A percentile compares a stretch with the other conserved stretches of the same genome.
phyloP scores from a whole-genome alignment of 208 protist genomes.

The Wallacemonas sp. region DNA sequence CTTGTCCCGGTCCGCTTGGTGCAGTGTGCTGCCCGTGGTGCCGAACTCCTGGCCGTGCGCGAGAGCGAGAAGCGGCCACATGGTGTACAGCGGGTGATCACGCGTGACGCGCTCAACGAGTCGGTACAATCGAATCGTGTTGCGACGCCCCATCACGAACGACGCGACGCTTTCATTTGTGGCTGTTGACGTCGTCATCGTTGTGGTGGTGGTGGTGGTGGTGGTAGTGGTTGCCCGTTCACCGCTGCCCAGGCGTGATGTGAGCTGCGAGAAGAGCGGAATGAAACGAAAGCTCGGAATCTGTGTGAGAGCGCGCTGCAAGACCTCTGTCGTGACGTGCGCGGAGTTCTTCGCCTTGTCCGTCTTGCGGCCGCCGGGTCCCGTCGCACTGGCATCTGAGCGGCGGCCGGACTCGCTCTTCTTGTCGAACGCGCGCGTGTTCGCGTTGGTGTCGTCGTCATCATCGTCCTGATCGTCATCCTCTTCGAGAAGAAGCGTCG shows the following conservation, averaged over 20 bases:
- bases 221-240: constrained; percentile 12
- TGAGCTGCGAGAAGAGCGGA: constrained; percentile 64
- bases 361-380: neutral
- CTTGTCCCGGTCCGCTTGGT: constrained; percentile 37
- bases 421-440: too few species aligned
- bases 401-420: neutral
- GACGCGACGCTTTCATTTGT: neutral
- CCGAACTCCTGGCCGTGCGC: constrained; percentile 58
- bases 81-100: constrained; percentile 52
- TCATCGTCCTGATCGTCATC: constrained; percentile 18
- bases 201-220: neutral
- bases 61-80: constrained; percentile 81
- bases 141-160: neutral
- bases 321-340: constrained; percentile 35
- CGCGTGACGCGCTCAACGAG: constrained; percentile 50
- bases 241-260: constrained; percentile 58
- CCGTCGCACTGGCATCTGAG: neutral
- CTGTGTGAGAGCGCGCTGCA: constrained; percentile 48
- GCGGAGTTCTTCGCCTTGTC: neutral
- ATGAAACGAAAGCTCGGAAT: constrained; percentile 64
- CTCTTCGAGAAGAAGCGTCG: constrained; percentile 20
- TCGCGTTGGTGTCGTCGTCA: neutral
- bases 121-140: constrained; percentile 26
- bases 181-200: constrained; percentile 10
- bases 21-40: constrained; percentile 21